A percentile compares a stretch with the other conserved stretches of the same genome.
Conservation (phyloP, 179 eudicot species). For the Drosera spatulata region DNA sequence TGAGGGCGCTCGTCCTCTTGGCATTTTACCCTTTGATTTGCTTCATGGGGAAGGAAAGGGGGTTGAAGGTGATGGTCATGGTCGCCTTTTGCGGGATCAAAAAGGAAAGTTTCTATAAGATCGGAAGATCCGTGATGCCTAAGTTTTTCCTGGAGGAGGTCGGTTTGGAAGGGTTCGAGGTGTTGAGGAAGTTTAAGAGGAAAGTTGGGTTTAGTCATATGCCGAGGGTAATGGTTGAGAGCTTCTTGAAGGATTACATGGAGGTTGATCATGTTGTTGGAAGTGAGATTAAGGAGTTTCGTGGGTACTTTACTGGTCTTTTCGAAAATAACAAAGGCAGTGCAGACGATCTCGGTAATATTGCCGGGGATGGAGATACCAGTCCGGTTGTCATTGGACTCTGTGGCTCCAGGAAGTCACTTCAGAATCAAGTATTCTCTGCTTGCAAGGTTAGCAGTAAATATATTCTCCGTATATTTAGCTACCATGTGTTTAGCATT, state of each 20-base stretch:
- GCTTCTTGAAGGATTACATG: slow-evolving; percentile 55
- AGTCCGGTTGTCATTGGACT: slow-evolving; percentile 30
- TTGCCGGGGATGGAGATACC: slow-evolving; percentile 14
- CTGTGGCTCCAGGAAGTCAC: slow-evolving; percentile 21
- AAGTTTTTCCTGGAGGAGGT: too few relatives aligned
- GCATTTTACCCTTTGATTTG: too few relatives aligned
- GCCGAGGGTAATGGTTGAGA: slow-evolving; percentile 59
- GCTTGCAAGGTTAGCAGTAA: slow-evolving; percentile 36
- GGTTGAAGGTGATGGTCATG: too few relatives aligned
- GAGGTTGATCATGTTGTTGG: slow-evolving; percentile 54
- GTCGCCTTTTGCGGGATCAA: too few relatives aligned
- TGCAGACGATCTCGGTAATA: slow-evolving; percentile 5
- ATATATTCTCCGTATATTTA: neutral
- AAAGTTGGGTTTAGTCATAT: slow-evolving; percentile 45
- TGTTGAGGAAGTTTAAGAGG: slow-evolving; percentile 29
- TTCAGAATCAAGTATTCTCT: slow-evolving; percentile 34
- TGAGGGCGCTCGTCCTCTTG: too few relatives aligned
- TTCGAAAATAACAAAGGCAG: slow-evolving; percentile 24
- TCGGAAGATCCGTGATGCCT: too few relatives aligned
- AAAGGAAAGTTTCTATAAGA: too few relatives aligned
- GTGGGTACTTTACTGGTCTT: slow-evolving; percentile 46
- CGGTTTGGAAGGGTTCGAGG: slow-evolving; percentile 48
- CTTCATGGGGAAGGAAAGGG: too few relatives aligned
- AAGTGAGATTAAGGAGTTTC: slow-evolving; percentile 32
- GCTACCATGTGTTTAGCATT: neutral